Evolutionary conservation across 2,329 filamentous ascomycete genomes (phyloP).

Genomic region (Helotiales sp.): DNA sequence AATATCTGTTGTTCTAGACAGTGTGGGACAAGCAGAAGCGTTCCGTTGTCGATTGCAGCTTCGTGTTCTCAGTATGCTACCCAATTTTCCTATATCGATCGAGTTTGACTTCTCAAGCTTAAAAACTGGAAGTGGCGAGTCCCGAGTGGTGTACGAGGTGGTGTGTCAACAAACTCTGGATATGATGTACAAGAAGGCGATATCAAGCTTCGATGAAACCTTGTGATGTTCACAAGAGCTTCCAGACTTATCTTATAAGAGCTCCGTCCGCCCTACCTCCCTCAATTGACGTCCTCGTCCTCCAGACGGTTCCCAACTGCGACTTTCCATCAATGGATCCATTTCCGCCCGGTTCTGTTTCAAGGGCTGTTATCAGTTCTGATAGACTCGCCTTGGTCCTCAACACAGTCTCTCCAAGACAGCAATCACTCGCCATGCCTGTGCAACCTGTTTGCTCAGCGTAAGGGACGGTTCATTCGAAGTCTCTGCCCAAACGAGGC

Average conservation of each 20-base stretch:
- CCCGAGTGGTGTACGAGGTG: not conserved
- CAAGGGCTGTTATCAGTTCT: slow-evolving; percentile 15
- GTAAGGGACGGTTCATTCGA: slow-evolving; percentile 16
- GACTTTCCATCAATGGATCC: slow-evolving; percentile 14
- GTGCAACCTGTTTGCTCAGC: slow-evolving; percentile 23
- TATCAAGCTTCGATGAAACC: not conserved
- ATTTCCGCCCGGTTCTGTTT: slow-evolving; percentile 19
- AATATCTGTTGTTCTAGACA: not conserved
- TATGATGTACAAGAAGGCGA: not conserved
- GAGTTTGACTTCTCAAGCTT: no score
- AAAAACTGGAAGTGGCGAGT: not conserved
- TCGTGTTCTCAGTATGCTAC: not conserved
- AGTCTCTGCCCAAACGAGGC: slow-evolving; percentile 19
- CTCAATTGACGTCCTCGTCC: slow-evolving; percentile 3
- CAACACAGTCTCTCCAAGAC: slow-evolving; percentile 13
- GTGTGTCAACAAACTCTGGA: not conserved
- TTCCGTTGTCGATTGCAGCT: not conserved
- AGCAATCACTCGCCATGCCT: slow-evolving; percentile 7
- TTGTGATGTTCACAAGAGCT: slow-evolving; percentile 1
- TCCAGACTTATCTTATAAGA: slow-evolving; percentile 20
- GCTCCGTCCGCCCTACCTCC: slow-evolving; percentile 11
- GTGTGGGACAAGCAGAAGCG: not conserved
- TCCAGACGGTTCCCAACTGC: slow-evolving; percentile 1
- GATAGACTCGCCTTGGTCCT: slow-evolving; percentile 13
- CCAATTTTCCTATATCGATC: not conserved